Percentiles rank a stretch among this genome's conserved stretches.
phyloP scores from a whole-genome alignment of 352 stramenopile species.

The Phytopythium mirpurense region DNA sequence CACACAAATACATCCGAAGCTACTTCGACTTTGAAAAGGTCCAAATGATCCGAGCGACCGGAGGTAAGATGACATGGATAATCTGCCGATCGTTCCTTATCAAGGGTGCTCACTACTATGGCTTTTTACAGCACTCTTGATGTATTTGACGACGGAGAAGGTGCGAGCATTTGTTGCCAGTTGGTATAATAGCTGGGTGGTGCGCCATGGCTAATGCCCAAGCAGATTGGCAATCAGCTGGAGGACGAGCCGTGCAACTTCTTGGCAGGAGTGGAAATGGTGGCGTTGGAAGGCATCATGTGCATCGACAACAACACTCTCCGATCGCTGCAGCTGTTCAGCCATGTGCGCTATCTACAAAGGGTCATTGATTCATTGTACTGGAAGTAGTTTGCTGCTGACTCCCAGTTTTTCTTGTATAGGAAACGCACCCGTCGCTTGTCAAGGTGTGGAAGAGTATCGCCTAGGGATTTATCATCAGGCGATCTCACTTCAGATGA shows the following conservation, averaged over 20 bases:
- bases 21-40: slow-evolving; percentile 80
- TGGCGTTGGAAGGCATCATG: slow-evolving; percentile 75
- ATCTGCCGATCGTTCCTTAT: too few relatives aligned
- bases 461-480: background rate
- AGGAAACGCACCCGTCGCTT: slow-evolving; percentile 78
- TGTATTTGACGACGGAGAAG: slow-evolving; percentile 66
- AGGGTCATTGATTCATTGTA: too few relatives aligned
- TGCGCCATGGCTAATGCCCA: background rate
- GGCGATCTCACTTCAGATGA: background rate
- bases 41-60: slow-evolving; percentile 68
- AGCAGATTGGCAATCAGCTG: slow-evolving; percentile 79
- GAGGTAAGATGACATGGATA: slow-evolving; percentile 32
- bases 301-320: slow-evolving; percentile 68
- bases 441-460: slow-evolving; percentile 44
- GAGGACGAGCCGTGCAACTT: slow-evolving; percentile 48
- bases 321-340: slow-evolving; percentile 82
- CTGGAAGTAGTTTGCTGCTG: too few relatives aligned
- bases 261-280: slow-evolving; percentile 55
- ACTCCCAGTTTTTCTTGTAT: too few relatives aligned
- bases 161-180: too few relatives aligned
- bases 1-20: slow-evolving; percentile 57
- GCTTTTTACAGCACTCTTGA: slow-evolving; percentile 42
- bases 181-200: too few relatives aligned
- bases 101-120: too few relatives aligned
- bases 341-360: slow-evolving; percentile 31